A percentile compares a stretch with the other conserved stretches of the same genome.
Conservation (phyloP, 2,329 filamentous ascomycete genomes). For the Beauveria pseudobassiana region DNA sequence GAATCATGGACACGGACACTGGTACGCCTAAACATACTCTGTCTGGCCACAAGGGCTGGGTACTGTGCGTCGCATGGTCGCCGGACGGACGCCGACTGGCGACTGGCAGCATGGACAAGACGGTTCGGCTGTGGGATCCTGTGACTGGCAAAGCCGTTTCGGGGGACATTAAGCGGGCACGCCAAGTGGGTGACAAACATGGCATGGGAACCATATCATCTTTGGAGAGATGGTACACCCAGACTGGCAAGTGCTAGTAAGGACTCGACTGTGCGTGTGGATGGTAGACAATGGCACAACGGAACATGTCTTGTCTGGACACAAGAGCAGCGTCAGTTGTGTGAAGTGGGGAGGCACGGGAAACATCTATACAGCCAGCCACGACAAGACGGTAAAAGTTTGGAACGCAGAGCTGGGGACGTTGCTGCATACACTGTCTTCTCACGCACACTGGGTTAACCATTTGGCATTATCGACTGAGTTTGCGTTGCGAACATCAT, state of each 20-base stretch:
- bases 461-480: slow-evolving; percentile 91
- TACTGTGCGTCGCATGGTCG: slow-evolving; percentile 79
- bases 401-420: slow-evolving; percentile 79
- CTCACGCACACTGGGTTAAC: slow-evolving; percentile 93
- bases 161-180: slow-evolving; percentile 69
- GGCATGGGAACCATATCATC: slow-evolving; percentile 89
- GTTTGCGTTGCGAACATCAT: slow-evolving; percentile 78
- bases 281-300: slow-evolving; percentile 69
- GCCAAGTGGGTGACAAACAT: slow-evolving; percentile 82
- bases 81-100: slow-evolving; percentile 76
- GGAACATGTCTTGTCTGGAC: slow-evolving; percentile 77
- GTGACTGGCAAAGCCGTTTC: slow-evolving; percentile 69
- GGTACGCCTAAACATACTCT: slow-evolving; percentile 82
- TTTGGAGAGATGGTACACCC: slow-evolving; percentile 65
- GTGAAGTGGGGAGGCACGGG: slow-evolving; percentile 93
- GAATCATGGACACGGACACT: slow-evolving; percentile 93
- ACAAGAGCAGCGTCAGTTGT: slow-evolving; percentile 83
- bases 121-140: slow-evolving; percentile 83
- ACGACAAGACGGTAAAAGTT: slow-evolving; percentile 87
- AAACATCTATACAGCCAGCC: slow-evolving; percentile 73
- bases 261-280: slow-evolving; percentile 81
- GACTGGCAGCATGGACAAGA: slow-evolving; percentile 89
- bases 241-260: slow-evolving; percentile 83
- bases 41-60: slow-evolving; percentile 84
- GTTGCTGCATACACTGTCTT: slow-evolving; percentile 67